These are phyloP conservation scores for Pyropia haitanensis DNA, from an alignment of 23 red algal genomes.

Conservation along the genomic window DNA sequence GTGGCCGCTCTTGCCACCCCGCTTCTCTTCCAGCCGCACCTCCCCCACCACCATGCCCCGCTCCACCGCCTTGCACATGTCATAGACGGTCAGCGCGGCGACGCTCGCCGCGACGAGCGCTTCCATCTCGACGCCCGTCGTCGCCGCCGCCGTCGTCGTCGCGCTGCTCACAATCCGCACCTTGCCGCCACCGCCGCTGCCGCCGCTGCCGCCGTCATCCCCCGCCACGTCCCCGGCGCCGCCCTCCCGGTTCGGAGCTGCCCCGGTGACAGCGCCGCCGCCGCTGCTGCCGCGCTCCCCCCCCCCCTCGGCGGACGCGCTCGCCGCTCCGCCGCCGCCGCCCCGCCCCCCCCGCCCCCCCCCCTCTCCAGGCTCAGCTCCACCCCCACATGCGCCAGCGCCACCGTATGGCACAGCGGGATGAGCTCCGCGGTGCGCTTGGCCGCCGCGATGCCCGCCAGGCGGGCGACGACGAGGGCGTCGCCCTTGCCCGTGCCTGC, in stretches of 20 bases:
- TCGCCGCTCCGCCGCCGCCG: no score
- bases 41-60: slow-evolving; percentile 47
- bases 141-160: slow-evolving; percentile 16
- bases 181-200: background rate
- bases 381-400: slow-evolving; percentile 46
- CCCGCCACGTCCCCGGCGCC: no score
- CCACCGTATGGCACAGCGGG: slow-evolving; percentile 87
- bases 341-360: no score
- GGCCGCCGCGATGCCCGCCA: slow-evolving; percentile 79
- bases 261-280: no score
- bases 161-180: slow-evolving; percentile 39
- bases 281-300: no score
- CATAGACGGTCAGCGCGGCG: slow-evolving; percentile 90
- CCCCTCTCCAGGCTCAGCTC: slow-evolving; percentile 23
- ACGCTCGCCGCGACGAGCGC: slow-evolving; percentile 75
- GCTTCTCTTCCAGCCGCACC: slow-evolving; percentile 26
- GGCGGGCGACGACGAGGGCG: slow-evolving; percentile 66
- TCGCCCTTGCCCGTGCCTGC: slow-evolving; percentile 52
- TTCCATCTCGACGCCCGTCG: slow-evolving; percentile 98
- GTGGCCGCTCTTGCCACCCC: slow-evolving; percentile 25
- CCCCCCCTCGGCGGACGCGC: no score
- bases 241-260: no score
- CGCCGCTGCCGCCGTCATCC: background rate
- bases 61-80: slow-evolving; percentile 93
- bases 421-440: slow-evolving; percentile 72